Evolutionary conservation across 768 basidiomycete genomes (phyloP).

Genomic region (Brasilioporus rufonigricans): DNA sequence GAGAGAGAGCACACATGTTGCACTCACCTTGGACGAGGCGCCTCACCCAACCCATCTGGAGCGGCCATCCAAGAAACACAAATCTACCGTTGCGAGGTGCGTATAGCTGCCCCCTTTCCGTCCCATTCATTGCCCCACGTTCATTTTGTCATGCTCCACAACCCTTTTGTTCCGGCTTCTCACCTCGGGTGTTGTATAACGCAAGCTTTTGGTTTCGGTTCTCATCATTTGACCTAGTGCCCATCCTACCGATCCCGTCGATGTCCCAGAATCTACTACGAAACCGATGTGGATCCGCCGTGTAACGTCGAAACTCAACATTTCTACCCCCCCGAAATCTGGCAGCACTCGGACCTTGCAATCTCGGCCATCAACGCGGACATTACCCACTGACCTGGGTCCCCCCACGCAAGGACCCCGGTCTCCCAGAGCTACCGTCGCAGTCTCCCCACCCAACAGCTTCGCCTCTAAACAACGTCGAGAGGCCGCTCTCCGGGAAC

Average conservation of each 20-base stretch:
- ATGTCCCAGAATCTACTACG: not conserved
- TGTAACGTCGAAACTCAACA: conserved; percentile 28
- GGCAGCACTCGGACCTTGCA: not conserved
- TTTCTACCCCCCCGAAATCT: conserved; percentile 20
- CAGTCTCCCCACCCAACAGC: conserved; percentile 19
- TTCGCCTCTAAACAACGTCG: conserved; percentile 23
- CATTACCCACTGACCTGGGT: conserved; percentile 1
- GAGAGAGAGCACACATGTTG: not conserved
- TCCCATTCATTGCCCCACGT: not conserved
- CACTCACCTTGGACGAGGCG: not conserved
- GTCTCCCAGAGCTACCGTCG: not conserved
- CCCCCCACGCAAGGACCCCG: not conserved
- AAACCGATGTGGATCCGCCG: conserved; percentile 29
- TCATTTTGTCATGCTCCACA: not conserved
- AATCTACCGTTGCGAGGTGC: conserved; percentile 10
- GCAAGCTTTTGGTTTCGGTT: not conserved
- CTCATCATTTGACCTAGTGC: conserved; percentile 3
- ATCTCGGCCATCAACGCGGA: conserved; percentile 14
- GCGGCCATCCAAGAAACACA: conserved; percentile 2
- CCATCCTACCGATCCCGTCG: not conserved
- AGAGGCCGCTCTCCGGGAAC: conserved; percentile 59
- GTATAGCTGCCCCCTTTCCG: not conserved
- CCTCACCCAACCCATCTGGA: not conserved
- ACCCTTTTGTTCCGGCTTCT: not conserved
- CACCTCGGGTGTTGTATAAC: not conserved